Evolutionary conservation across 2,329 filamentous ascomycete genomes (phyloP).

Genomic region (Ilyonectria robusta): DNA sequence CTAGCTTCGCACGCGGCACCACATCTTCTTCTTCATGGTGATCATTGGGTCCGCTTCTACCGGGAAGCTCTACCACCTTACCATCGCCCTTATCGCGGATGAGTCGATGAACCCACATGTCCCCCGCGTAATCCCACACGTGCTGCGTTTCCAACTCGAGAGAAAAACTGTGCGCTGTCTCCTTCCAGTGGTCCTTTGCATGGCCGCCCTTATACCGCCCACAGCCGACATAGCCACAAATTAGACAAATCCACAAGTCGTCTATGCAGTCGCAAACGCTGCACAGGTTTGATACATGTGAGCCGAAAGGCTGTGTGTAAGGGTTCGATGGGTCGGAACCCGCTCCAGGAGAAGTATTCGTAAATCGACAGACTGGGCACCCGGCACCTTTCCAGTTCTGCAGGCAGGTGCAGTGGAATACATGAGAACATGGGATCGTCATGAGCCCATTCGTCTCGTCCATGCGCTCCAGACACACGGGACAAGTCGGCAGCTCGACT

Average conservation of each 20-base stretch:
- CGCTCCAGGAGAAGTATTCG: conserved; percentile 62
- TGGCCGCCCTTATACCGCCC: conserved; percentile 95
- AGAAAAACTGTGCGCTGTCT: conserved; percentile 90
- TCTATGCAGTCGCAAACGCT: conserved; percentile 83
- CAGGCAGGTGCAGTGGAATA: conserved; percentile 96
- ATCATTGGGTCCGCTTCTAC: conserved; percentile 56
- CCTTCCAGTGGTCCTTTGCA: conserved; percentile 93
- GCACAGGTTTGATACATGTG: conserved; percentile 78
- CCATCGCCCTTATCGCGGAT: conserved; percentile 95
- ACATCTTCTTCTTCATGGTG: conserved; percentile 71
- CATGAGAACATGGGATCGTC: conserved; percentile 96
- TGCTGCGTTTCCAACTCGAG: conserved; percentile 95
- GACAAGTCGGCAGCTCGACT: conserved; percentile 93
- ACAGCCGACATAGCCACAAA: conserved; percentile 93
- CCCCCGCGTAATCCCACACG: conserved; percentile 97
- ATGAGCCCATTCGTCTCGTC: conserved; percentile 95
- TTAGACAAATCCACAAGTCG: conserved; percentile 95
- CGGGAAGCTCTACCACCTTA: conserved; percentile 91
- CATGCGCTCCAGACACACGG: conserved; percentile 97
- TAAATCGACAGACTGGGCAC: conserved; percentile 95
- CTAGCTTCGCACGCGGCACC: conserved; percentile 77
- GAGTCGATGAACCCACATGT: conserved; percentile 95
- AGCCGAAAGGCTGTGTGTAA: conserved; percentile 70
- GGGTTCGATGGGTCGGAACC: conserved; percentile 64
- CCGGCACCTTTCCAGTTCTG: conserved; percentile 96